Base-by-base conservation (phyloP, 805 yeast species). In the Diddensiella santjacobensis region DNA sequence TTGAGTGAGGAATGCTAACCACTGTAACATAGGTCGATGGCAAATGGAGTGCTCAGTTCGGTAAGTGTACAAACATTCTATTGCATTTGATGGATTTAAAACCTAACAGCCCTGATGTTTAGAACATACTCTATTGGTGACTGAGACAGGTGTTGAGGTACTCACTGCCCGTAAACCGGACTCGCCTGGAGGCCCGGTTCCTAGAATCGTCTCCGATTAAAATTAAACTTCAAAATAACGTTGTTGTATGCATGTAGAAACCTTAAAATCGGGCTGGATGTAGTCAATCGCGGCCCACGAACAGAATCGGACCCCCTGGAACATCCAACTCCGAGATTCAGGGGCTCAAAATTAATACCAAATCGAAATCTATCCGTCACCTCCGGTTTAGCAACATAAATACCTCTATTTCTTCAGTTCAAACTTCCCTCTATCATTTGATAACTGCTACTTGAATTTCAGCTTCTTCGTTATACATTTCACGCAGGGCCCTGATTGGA, bases 141-240 rank as follows among this genome's bases (percentile, higher is more conserved):
- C 99, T 4, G 98, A 90, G 63, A 83, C 81, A 45, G 99, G 99
- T 18, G 86, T 81, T 22, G 99, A 93, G 71, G 83, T 91, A 13
- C 75, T 93, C 57, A 84, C 95, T 20, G 95, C 88, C 1, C 79
- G 97, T 66, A 75, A 74, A 46, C 83, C 81, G 55, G 72, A 73
- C 55, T 83, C 95, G 31, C 97, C 98, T 3, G 99, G 98, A 49
- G 98, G 97, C 1, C 78, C 57, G 2, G 41, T 52, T 2, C 44
- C 50, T 18, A 37, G 55, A 23, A 49, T 49, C 13, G 31, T 5
- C 13, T 6, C 20, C 37, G 30, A 26, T 22, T 40, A 40, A 22
- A 40, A 11, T 15, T 40, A n/a, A n/a, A n/a, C n/a, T n/a, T n/a
- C n/a, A n/a, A n/a, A n/a, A n/a, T n/a, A n/a, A n/a, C n/a, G n/a